A percentile compares a stretch with the other conserved stretches of the same genome.
phyloP scores from a whole-genome alignment of 2,329 filamentous ascomycete species.

The Westerdykella sp. region DNA sequence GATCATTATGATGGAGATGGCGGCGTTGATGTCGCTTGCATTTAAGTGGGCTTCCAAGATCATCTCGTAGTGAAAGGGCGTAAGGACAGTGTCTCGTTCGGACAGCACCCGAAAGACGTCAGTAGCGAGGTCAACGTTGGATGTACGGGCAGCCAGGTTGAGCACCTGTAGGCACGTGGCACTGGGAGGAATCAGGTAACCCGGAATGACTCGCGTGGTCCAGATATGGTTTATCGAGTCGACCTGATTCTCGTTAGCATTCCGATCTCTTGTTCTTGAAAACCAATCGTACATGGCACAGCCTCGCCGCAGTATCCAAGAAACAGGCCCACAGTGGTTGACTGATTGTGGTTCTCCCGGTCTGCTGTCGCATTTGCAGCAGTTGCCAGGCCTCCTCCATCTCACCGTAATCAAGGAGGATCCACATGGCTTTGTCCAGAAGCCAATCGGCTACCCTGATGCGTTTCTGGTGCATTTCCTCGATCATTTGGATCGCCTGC shows the following conservation, averaged over 20 bases:
- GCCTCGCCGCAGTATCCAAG: slow-evolving; percentile 66
- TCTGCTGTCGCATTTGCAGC: slow-evolving; percentile 49
- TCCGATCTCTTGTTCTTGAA: not conserved
- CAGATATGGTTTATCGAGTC: slow-evolving; percentile 65
- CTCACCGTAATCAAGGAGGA: slow-evolving; percentile 64
- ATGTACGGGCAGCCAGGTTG: slow-evolving; percentile 61
- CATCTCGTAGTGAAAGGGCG: slow-evolving; percentile 69
- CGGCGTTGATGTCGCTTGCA: slow-evolving; percentile 56
- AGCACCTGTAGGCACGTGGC: slow-evolving; percentile 64
- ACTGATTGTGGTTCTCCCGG: slow-evolving; percentile 23
- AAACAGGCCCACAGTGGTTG: slow-evolving; percentile 61
- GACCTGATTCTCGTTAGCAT: slow-evolving; percentile 40
- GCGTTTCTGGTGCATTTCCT: slow-evolving; percentile 56
- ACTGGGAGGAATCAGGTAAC: slow-evolving; percentile 57
- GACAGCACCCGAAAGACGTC: slow-evolving; percentile 63
- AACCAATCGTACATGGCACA: slow-evolving; percentile 46
- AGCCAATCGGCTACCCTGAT: slow-evolving; percentile 63
- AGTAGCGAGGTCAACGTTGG: slow-evolving; percentile 62
- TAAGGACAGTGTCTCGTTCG: slow-evolving; percentile 52
- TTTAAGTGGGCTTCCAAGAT: slow-evolving; percentile 65
- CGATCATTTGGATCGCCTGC: slow-evolving; percentile 64
- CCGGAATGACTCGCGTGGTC: slow-evolving; percentile 56
- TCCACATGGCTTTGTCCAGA: slow-evolving; percentile 69
- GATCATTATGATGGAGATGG: slow-evolving; percentile 64
- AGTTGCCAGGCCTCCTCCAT: slow-evolving; percentile 70